Percentiles rank a stretch among this genome's conserved stretches.
phyloP scores from a whole-genome alignment of 140 eudicot genomes.

The Flaveria floridana region DNA sequence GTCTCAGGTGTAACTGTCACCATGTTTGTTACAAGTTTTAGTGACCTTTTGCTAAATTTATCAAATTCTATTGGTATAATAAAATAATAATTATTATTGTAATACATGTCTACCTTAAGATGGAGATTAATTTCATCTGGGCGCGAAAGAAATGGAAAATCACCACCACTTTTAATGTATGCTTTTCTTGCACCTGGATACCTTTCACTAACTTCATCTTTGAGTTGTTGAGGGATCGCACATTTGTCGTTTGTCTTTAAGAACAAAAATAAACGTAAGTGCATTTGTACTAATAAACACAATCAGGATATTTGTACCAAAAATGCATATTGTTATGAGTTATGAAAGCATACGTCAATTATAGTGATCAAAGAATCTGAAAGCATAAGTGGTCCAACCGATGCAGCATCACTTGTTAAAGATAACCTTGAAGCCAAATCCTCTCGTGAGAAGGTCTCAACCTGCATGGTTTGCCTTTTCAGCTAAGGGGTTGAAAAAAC shows the following conservation, averaged over 20 bases:
- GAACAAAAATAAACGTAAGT: not conserved
- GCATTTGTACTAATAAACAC: not conserved
- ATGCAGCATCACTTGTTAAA: conserved; percentile 77
- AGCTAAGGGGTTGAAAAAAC: not conserved
- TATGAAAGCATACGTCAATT: conserved; percentile 67
- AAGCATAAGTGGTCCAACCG: conserved; percentile 77
- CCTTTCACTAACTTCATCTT: conserved; percentile 81
- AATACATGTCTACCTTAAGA: conserved; percentile 55
- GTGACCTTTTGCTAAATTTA: conserved; percentile 1
- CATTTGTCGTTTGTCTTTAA: conserved; percentile 85
- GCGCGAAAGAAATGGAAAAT: conserved; percentile 93
- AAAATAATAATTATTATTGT: not conserved
- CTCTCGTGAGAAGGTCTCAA: conserved; percentile 78
- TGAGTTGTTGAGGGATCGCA: conserved; percentile 77
- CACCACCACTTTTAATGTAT: conserved; percentile 81
- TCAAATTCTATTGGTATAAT: not conserved
- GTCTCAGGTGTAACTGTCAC: conserved; percentile 83
- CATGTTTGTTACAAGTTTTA: conserved; percentile 20
- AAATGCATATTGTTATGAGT: conserved; percentile 28
- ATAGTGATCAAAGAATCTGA: conserved; percentile 77
- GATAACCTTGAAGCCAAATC: conserved; percentile 96
- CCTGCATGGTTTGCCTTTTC: conserved; percentile 49
- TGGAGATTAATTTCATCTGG: conserved; percentile 98
- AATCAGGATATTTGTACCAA: not conserved
- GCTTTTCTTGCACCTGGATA: conserved; percentile 96